These are phyloP conservation scores for Calamus simplicifolius DNA, from an alignment of 176 grass and related monocot species.

Conservation along the genomic window DNA sequence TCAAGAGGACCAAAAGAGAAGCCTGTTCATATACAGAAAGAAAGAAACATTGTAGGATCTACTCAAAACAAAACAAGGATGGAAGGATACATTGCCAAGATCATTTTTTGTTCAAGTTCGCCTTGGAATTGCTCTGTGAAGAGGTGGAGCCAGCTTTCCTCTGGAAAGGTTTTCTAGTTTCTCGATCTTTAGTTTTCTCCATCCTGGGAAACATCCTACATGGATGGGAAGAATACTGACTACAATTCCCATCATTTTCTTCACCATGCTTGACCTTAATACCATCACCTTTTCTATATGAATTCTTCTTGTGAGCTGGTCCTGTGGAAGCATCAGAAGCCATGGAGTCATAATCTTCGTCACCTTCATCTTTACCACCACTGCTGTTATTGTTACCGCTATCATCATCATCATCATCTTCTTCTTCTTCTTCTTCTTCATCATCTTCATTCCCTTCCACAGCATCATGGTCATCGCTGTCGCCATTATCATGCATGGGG, in stretches of 20 bases:
- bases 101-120: constrained; percentile 16
- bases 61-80: no score
- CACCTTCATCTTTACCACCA: constrained; percentile 14
- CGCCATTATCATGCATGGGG: not conserved
- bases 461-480: not conserved
- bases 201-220: constrained; percentile 30
- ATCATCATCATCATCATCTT: constrained; percentile 22
- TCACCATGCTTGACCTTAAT: constrained; percentile 17
- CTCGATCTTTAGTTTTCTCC: constrained; percentile 32
- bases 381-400: constrained; percentile 17
- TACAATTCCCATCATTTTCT: constrained; percentile 21
- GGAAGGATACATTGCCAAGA: constrained; percentile 4
- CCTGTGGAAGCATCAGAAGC: constrained; percentile 89
- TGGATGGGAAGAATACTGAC: constrained; percentile 24
- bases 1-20: no score
- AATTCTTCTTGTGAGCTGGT: constrained; percentile 32
- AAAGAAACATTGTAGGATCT: no score
- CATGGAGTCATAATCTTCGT: constrained; percentile 61
- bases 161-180: constrained; percentile 14
- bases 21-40: no score
- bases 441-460: not conserved
- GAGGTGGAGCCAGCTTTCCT: constrained; percentile 40
- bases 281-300: constrained; percentile 4
- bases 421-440: not conserved
- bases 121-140: constrained; percentile 23